These are phyloP conservation scores for Silene vulgaris DNA, from an alignment of 179 eudicot species.

Conservation along the genomic window DNA sequence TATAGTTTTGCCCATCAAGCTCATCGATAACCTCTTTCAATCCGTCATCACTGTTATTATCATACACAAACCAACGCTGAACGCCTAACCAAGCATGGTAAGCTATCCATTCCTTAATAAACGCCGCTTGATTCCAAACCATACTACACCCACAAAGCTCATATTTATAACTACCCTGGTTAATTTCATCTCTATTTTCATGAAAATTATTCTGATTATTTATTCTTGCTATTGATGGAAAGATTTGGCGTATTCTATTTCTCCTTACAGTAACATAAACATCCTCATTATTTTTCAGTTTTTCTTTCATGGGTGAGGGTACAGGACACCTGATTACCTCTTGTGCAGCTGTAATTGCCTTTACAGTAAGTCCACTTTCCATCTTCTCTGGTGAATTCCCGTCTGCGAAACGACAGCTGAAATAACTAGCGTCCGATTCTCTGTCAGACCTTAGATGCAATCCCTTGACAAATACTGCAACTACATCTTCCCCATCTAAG, in stretches of 20 bases:
- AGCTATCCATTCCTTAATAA: conserved; percentile 67
- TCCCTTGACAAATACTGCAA: conserved; percentile 79
- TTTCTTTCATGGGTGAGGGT: conserved; percentile 38
- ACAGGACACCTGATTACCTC: conserved; percentile 73
- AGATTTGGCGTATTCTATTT: conserved; percentile 29
- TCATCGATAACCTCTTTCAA: conserved; percentile 43
- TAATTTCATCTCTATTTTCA: conserved; percentile 11
- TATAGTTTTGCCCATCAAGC: conserved; percentile 50
- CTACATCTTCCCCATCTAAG: conserved; percentile 46
- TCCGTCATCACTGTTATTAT: conserved; percentile 75
- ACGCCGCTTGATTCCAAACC: conserved; percentile 91
- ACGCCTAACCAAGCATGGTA: conserved; percentile 92
- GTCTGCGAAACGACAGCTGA: conserved; percentile 54
- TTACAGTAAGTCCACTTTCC: conserved; percentile 26
- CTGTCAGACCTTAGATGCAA: conserved; percentile 62
- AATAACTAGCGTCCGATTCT: conserved; percentile 52
- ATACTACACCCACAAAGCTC: conserved; percentile 88
- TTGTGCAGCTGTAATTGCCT: conserved; percentile 72
- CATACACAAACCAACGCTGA: conserved; percentile 81
- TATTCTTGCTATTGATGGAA: conserved; percentile 76
- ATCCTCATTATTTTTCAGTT: conserved; percentile 34
- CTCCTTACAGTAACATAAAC: conserved; percentile 45
- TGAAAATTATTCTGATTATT: not conserved
- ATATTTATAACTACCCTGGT: conserved; percentile 28
- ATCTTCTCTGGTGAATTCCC: conserved; percentile 23